Percentiles rank a stretch among this genome's conserved stretches.
These are phyloP conservation scores for Tolypocladium tropicale DNA, from an alignment of 2,329 filamentous ascomycete genomes.

Conservation along the genomic window DNA sequence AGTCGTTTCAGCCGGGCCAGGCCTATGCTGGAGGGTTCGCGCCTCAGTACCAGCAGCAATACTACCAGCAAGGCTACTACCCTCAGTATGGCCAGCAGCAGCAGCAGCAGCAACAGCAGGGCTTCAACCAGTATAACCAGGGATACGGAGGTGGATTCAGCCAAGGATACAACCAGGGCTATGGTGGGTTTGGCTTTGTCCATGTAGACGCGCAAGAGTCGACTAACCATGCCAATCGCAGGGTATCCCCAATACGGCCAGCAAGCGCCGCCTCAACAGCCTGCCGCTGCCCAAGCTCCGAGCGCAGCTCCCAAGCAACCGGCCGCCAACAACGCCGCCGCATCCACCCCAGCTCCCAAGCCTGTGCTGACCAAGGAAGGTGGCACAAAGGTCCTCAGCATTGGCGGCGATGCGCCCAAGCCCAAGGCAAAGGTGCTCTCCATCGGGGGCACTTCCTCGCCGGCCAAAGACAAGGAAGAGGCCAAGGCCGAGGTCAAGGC, in stretches of 20 bases:
- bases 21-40: conserved; percentile 48
- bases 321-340: conserved; percentile 25
- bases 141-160: conserved; percentile 41
- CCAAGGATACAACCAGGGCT: conserved; percentile 37
- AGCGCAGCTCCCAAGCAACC: conserved; percentile 19
- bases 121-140: conserved; percentile 43
- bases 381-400: conserved; percentile 56
- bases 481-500: conserved; percentile 41
- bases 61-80: conserved; percentile 46
- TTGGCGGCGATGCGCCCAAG: conserved; percentile 52
- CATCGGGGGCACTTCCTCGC: conserved; percentile 24
- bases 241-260: conserved; percentile 45
- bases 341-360: conserved; percentile 36
- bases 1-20: conserved; percentile 64
- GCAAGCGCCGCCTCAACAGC: conserved; percentile 29
- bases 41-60: conserved; percentile 45
- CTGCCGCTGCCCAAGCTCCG: conserved; percentile 34
- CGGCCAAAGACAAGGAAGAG: conserved; percentile 28
- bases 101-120: conserved; percentile 35
- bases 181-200: conserved; percentile 19
- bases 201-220: conserved; percentile 1
- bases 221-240: conserved; percentile 25
- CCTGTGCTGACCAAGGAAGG: conserved; percentile 43
- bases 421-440: conserved; percentile 38
- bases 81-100: conserved; percentile 48